Conservation (phyloP, 2,329 filamentous ascomycete genomes). For the Venturia pyrina region DNA sequence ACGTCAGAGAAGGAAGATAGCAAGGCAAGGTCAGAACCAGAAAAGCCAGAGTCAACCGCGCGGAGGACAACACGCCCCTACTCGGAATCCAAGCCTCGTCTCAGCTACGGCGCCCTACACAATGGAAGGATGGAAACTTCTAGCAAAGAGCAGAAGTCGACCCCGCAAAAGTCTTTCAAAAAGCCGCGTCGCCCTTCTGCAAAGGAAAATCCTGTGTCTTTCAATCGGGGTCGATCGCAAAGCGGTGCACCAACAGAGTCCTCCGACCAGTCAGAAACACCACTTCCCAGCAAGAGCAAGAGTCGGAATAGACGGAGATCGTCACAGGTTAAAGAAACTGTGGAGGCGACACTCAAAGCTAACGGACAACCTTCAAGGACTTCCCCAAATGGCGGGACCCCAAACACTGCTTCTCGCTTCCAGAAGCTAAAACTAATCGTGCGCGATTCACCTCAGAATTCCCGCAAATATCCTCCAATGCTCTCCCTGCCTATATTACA, state of each 20-base stretch:
- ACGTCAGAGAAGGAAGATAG: slow-evolving; percentile 1
- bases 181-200: neutral
- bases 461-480: slow-evolving; percentile 1
- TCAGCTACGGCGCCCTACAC: slow-evolving; percentile 6
- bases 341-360: neutral
- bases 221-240: neutral
- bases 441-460: slow-evolving; percentile 34
- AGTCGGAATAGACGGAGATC: slow-evolving; percentile 1
- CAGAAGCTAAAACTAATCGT: slow-evolving; percentile 38
- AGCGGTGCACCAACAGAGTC: neutral
- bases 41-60: neutral
- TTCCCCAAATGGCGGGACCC: neutral
- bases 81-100: slow-evolving; percentile 1
- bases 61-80: neutral
- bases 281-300: neutral
- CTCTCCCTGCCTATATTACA: slow-evolving; percentile 31
- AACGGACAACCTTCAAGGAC: neutral
- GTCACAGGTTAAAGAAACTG: neutral
- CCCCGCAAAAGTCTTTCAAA: neutral
- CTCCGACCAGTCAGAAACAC: neutral
- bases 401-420: neutral
- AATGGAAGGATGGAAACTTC: neutral
- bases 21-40: neutral
- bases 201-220: neutral
- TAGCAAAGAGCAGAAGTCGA: slow-evolving; percentile 1